Base-by-base conservation (phyloP, 1,139 yeast genomes). In the Candida sanyaensis region DNA sequence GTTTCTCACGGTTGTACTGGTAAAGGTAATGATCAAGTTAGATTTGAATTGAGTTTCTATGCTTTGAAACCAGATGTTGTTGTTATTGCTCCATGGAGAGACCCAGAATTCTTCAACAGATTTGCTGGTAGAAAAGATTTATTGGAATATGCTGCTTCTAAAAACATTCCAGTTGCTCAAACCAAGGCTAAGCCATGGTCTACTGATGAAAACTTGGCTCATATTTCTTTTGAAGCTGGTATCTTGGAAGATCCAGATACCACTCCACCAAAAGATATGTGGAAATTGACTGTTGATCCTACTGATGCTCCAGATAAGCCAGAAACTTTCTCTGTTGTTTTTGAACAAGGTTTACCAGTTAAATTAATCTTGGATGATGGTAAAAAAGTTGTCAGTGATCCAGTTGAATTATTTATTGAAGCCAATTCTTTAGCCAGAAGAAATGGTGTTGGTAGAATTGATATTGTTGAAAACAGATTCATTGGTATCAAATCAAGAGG, bases 111-210 rank as follows among this genome's bases (percentile, higher is more conserved):
- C 72, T 91, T 90, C 78, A 84, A 90, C 74, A 84, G 96, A 77
- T 93, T 93, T 69, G 98, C 96, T 44, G 99, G 99, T 63, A 91
- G 99, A 83, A 88, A 89, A 62, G 99, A 90, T 68, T 79, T 93
- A 66, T 81, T 93, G 63, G 97, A 89, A 41, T 93, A 93, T 68
- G 96, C 99, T 56, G 93, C 89, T 51, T 81, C 81, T 59, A 92
- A 93, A 80, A 83, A 81, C 58, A 93, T 93, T 60, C 96, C 96
- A 55, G 99, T 93, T 52, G 80, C 96, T 48, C 99, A 93, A 78
- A 93, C 99, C 58, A 90, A 91, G 74, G 91, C 98, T 56, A 93
- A 93, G 80, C 99, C 99, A 58, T 93, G 99, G 99, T 92, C 98
- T 26, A 95, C 98, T 53, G 99, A 93, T 69, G 99, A 93, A 78